These are phyloP conservation scores for Cercophora samala DNA, from an alignment of 495 filamentous ascomycete species.

Conservation along the genomic window DNA sequence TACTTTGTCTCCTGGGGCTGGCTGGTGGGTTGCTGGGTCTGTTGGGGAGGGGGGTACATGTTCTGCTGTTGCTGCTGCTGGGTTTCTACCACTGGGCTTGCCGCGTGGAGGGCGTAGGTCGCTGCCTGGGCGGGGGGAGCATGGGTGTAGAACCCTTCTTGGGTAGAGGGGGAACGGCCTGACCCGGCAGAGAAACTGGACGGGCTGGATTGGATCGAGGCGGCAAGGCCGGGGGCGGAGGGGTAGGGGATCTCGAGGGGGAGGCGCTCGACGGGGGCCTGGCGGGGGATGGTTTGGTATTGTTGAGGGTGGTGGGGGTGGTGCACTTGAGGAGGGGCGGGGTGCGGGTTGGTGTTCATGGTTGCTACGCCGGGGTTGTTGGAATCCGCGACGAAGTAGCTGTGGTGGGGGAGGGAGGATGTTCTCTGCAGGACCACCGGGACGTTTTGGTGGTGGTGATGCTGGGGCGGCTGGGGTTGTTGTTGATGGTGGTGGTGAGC, in stretches of 20 bases:
- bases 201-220: conserved; percentile 48
- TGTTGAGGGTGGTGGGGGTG: conserved; percentile 17
- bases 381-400: conserved; percentile 50
- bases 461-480: conserved; percentile 22
- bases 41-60: conserved; percentile 24
- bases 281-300: conserved; percentile 46
- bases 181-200: conserved; percentile 48
- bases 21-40: conserved; percentile 19
- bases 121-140: conserved; percentile 39
- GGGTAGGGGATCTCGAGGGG: conserved; percentile 43
- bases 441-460: conserved; percentile 33
- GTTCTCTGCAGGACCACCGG: conserved; percentile 38
- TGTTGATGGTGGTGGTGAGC: conserved; percentile 17
- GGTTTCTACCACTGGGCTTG: conserved; percentile 34
- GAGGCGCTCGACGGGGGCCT: conserved; percentile 38
- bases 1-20: conserved; percentile 23
- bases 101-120: conserved; percentile 39
- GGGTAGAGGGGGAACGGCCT: conserved; percentile 41
- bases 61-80: conserved; percentile 17
- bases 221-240: conserved; percentile 30
- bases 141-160: conserved; percentile 47
- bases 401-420: conserved; percentile 41
- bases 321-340: not conserved
- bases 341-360: conserved; percentile 48
- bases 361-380: conserved; percentile 52